A percentile compares a stretch with the other conserved stretches of the same genome.
Conservation (phyloP, 2,329 filamentous ascomycete species). For the Verticillium longisporum region DNA sequence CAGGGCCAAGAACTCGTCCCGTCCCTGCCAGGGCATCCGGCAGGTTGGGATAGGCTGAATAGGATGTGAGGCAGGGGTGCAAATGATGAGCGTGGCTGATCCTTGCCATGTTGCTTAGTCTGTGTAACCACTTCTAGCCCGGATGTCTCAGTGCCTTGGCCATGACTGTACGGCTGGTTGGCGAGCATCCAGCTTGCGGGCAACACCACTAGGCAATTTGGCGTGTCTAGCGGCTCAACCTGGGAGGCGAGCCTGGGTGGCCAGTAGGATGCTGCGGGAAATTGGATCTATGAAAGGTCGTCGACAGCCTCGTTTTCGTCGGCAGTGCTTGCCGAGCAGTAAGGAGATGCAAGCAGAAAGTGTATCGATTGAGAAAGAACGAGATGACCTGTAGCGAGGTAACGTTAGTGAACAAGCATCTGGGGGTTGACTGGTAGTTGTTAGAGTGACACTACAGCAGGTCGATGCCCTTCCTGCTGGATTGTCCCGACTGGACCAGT, state of each 20-base stretch:
- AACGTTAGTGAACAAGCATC: background rate
- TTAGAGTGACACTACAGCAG: no score
- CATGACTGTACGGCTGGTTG: background rate
- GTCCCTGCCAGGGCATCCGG: conserved; percentile 8
- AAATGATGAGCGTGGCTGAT: conserved; percentile 9
- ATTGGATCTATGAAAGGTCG: no score
- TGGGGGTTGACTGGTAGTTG: background rate
- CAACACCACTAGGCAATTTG: no score
- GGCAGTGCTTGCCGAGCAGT: background rate
- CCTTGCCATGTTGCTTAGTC: conserved; percentile 3
- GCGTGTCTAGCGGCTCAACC: no score
- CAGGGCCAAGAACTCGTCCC: conserved; percentile 5
- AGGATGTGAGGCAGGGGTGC: conserved; percentile 1
- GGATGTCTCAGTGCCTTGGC: background rate
- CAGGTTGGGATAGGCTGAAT: conserved; percentile 8
- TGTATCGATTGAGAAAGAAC: background rate
- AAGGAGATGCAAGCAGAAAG: background rate
- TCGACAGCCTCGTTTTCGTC: no score
- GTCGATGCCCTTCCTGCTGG: background rate
- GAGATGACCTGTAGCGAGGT: background rate
- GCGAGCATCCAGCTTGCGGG: background rate
- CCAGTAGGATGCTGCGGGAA: no score
- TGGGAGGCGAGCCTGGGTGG: no score
- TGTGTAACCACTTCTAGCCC: conserved; percentile 6
- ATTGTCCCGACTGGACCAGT: background rate